A percentile compares a stretch with the other conserved stretches of the same genome.
Conservation (phyloP, 2,329 filamentous ascomycete genomes). For the Curvularia hawaiiensis region DNA sequence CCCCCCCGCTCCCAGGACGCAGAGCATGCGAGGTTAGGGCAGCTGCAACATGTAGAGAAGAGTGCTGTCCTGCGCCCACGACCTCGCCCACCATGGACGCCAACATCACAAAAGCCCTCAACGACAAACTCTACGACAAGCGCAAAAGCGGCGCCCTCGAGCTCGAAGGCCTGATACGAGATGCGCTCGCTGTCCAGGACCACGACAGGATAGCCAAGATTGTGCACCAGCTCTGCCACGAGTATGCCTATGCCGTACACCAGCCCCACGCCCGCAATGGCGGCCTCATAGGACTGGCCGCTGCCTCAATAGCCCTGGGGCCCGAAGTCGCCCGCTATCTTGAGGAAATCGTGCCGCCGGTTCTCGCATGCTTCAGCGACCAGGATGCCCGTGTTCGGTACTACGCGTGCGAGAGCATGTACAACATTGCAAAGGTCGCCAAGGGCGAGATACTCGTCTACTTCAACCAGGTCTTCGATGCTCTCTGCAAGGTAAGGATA, state of each 20-base stretch:
- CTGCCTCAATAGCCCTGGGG: constrained; percentile 93
- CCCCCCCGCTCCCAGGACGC: neutral
- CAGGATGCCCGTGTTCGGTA: constrained; percentile 97
- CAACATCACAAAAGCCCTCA: constrained; percentile 86
- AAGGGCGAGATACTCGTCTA: constrained; percentile 97
- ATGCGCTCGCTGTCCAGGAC: constrained; percentile 77
- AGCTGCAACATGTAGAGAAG: constrained; percentile 36
- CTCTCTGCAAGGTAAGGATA: constrained; percentile 81
- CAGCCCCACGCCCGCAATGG: constrained; percentile 96
- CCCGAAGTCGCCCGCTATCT: constrained; percentile 89
- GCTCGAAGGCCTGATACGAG: constrained; percentile 88
- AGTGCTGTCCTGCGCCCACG: constrained; percentile 10
- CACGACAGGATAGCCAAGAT: constrained; percentile 82
- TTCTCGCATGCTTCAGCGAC: constrained; percentile 95
- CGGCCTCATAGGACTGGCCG: constrained; percentile 91
- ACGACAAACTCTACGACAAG: constrained; percentile 99
- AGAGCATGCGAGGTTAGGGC: constrained; percentile 14
- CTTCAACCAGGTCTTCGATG: constrained; percentile 98
- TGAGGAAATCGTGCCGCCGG: constrained; percentile 91
- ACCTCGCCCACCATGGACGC: constrained; percentile 70
- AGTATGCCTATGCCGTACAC: constrained; percentile 96
- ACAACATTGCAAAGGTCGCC: constrained; percentile 98
- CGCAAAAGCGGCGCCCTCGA: constrained; percentile 95
- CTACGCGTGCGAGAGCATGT: constrained; percentile 99
- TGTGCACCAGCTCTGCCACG: constrained; percentile 94